Conservation (phyloP, 164 flowering plant genomes). For the Cinnamomum micranthum region DNA sequence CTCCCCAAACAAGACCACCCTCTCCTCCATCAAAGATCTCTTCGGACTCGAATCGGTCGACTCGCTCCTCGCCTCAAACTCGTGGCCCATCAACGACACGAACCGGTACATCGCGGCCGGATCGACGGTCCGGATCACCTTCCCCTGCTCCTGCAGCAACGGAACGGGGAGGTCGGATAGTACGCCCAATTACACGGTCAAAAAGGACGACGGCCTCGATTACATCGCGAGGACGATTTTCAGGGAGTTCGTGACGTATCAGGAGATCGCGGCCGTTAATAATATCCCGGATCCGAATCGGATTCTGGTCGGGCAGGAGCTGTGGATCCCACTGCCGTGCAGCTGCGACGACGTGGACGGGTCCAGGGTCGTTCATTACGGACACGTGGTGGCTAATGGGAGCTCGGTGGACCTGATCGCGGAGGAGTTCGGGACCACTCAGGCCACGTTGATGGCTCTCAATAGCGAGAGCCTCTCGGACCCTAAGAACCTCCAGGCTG, state of each 20-base stretch:
- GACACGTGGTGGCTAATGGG: conserved; percentile 35
- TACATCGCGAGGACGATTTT: conserved; percentile 47
- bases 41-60: conserved; percentile 38
- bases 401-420: conserved; percentile 42
- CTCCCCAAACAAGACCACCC: conserved; percentile 46
- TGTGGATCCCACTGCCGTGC: conserved; percentile 63
- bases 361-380: conserved; percentile 44
- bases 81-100: conserved; percentile 31
- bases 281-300: conserved; percentile 18
- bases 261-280: conserved; percentile 39
- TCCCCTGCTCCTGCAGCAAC: conserved; percentile 58
- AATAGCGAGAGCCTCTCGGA: conserved; percentile 24
- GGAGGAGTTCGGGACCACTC: conserved; percentile 25
- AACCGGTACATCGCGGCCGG: conserved; percentile 14
- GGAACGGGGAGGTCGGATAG: conserved; percentile 44
- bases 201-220: conserved; percentile 33
- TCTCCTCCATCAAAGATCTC: conserved; percentile 32
- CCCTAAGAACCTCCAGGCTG: conserved; percentile 34
- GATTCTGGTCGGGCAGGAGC: conserved; percentile 37
- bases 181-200: conserved; percentile 47
- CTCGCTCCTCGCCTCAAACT: conserved; percentile 52
- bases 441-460: conserved; percentile 24
- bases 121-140: conserved; percentile 40
- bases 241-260: conserved; percentile 30
- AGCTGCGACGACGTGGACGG: conserved; percentile 58